phyloP scores from a whole-genome alignment of 441 rosid genomes.

The Populus hybrid region DNA sequence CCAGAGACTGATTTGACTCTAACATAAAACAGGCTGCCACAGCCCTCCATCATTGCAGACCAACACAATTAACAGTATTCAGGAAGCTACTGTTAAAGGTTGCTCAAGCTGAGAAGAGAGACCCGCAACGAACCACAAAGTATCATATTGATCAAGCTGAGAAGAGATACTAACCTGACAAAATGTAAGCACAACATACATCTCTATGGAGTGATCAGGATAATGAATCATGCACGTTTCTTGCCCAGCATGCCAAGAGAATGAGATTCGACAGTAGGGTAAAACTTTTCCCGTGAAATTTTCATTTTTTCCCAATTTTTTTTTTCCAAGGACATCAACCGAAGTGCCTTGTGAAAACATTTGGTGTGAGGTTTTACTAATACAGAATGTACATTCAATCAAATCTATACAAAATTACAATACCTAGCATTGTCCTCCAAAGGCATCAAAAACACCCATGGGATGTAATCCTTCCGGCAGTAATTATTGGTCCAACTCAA shows the following conservation, averaged over 20 bases:
- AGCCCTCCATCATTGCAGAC: too few species aligned
- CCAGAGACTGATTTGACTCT: too few species aligned
- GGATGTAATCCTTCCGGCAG: conserved; percentile 8
- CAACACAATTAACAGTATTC: too few species aligned
- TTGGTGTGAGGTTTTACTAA: conserved; percentile 33
- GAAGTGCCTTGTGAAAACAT: conserved; percentile 15
- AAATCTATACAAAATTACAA: conserved; percentile 46
- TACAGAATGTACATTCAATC: conserved; percentile 43
- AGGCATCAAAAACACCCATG: conserved; percentile 22
- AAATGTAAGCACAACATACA: too few species aligned
- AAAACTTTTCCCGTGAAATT: conserved; percentile 6
- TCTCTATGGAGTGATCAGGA: too few species aligned
- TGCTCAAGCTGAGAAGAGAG: too few species aligned
- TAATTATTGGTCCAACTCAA: background rate
- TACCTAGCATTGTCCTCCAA: conserved; percentile 17
- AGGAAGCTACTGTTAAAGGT: too few species aligned
- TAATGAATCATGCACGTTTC: background rate
- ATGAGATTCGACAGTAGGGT: background rate
- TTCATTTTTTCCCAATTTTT: background rate
- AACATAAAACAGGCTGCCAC: too few species aligned
- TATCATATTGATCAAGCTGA: too few species aligned
- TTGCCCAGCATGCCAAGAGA: background rate
- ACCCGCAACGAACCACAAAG: too few species aligned
- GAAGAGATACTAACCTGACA: too few species aligned
- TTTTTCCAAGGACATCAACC: conserved; percentile 15